phyloP scores from a whole-genome alignment of 2,329 filamentous ascomycete genomes.

The Aspergillus udagawae region DNA sequence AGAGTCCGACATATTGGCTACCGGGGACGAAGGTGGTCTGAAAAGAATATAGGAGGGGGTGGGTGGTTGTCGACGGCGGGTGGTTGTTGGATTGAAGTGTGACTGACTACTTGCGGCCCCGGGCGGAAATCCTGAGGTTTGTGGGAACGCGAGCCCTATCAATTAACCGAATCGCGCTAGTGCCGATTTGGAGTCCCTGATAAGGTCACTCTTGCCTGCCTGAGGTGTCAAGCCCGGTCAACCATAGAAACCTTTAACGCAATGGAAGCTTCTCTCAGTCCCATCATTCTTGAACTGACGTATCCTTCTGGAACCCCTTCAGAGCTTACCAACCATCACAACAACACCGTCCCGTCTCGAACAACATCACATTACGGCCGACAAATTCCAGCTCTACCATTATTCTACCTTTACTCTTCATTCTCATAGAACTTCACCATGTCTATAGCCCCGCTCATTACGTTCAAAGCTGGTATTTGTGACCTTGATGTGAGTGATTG shows the following conservation, averaged over 20 bases:
- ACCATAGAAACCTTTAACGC: constrained; percentile 5
- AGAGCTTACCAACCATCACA: constrained; percentile 8
- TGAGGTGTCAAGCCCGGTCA: constrained; percentile 3
- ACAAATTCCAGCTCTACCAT: neutral
- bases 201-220: constrained; percentile 9
- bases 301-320: constrained; percentile 21
- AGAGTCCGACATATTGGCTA: constrained; percentile 54
- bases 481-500: constrained; percentile 67
- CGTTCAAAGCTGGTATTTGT: constrained; percentile 93
- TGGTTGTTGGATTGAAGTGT: constrained; percentile 40
- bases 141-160: constrained; percentile 43
- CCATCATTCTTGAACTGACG: constrained; percentile 20
- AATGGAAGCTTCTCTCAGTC: constrained; percentile 3
- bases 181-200: constrained; percentile 25
- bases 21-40: constrained; percentile 38
- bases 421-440: constrained; percentile 47
- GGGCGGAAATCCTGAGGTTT: constrained; percentile 39
- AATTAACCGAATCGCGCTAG: constrained; percentile 38
- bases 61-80: constrained; percentile 41
- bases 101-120: constrained; percentile 36
- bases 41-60: constrained; percentile 29
- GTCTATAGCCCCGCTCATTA: constrained; percentile 82
- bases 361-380: neutral
- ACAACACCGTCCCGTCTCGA: neutral
- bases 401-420: constrained; percentile 7